Evolutionary conservation across 345 rosid species (phyloP), one percentile per base, ranked within the genome.

Genomic region (Populus simonii): DNA sequence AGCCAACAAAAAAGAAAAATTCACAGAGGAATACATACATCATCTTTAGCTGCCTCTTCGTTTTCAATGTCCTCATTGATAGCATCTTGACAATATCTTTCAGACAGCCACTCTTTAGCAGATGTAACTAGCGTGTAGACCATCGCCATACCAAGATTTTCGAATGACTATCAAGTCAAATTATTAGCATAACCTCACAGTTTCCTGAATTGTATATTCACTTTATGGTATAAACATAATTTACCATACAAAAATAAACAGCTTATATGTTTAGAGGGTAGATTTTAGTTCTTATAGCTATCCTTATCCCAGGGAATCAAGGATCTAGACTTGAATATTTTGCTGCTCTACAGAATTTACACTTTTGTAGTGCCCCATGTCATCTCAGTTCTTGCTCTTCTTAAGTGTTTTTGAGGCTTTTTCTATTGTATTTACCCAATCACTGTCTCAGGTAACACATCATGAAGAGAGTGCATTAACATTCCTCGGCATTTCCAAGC

Each of bases 121-220:
- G 94, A 93, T 80, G 94, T 76, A 72, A 92, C 91, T 80, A 93
- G 81, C 57, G 99, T 92, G 88, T 96, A 96, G 51, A 93, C 76
- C 98, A 96, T 96, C 47, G 98, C 93, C 99, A 93, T 96, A 70
- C 99, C 98, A 80, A 96, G 97, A 79, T 92, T 96, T 84, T 96
- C 97, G 70, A 88, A 79, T 70, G 97, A 73, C 17, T 49, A 68
- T 65, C 66, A 29, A 53, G 76, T 74, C 71, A 71, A 78, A 76
- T 23, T 23, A 66, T 75, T 49, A 39, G 66, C 66, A 62, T 53
- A 74, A 71, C 65, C 17, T 18, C 38, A 79, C 47, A 66, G 63
- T 25, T 72, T 36, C 45, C 23, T 68, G 36, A 61, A 31, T 36
- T 55, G 70, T 31, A 74, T 15, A 76, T 74, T 47, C 73, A 71